Conservation (phyloP, 176 grass and related monocot genomes). For the Oryza meyeriana region DNA sequence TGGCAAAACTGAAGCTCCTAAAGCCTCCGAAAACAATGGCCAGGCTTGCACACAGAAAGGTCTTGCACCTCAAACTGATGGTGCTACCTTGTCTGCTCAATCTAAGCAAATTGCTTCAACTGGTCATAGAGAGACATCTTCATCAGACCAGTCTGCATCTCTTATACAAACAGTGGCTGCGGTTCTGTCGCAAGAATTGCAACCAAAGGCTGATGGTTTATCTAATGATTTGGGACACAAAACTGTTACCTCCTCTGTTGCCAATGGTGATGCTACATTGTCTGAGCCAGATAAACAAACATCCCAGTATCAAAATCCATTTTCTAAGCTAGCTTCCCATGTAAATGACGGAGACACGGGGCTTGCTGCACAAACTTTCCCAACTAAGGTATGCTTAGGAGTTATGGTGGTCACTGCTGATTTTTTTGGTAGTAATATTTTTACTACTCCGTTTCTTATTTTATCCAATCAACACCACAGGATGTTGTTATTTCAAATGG, state of each 20-base stretch:
- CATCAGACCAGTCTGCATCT: conserved; percentile 6
- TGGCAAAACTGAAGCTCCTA: conserved; percentile 26
- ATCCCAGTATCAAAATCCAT: conserved; percentile 23
- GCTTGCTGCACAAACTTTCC: not conserved
- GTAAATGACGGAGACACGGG: not conserved
- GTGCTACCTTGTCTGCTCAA: conserved; percentile 14
- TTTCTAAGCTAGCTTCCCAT: conserved; percentile 6
- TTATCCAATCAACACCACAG: conserved; percentile 18
- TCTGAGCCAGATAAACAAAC: not conserved
- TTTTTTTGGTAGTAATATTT: not conserved
- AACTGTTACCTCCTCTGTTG: not conserved
- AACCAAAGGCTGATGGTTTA: conserved; percentile 4
- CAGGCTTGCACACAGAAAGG: conserved; percentile 3
- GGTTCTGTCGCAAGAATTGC: not conserved
- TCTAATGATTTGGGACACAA: not conserved
- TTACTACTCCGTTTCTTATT: not conserved
- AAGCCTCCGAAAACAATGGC: not conserved
- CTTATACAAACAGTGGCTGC: conserved; percentile 11
- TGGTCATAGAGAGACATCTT: not conserved
- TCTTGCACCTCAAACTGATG: conserved; percentile 6
- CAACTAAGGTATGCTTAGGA: conserved; percentile 30
- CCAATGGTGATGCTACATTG: not conserved
- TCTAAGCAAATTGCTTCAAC: conserved; percentile 6
- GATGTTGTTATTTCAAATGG: conserved; percentile 34
- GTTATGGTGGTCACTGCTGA: not conserved